phyloP scores from a whole-genome alignment of 169 alveolate genomes.

The Cryptosporidium canis region DNA sequence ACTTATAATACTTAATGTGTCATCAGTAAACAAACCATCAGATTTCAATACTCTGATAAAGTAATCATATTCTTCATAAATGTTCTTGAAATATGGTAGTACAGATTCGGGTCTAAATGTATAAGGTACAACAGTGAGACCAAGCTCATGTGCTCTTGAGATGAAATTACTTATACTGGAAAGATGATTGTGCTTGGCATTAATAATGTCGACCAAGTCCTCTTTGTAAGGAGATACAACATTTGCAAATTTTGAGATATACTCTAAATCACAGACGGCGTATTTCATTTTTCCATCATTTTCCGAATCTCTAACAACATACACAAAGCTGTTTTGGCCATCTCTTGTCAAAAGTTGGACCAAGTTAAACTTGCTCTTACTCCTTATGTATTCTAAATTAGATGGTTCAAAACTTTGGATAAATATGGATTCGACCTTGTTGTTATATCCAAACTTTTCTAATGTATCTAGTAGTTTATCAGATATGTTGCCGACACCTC shows the following conservation, averaged over 20 bases:
- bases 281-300: not conserved
- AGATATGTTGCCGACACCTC: conserved; percentile 24
- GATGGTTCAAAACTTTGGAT: conserved; percentile 65
- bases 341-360: conserved; percentile 52
- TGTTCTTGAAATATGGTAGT: not conserved
- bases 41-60: not conserved
- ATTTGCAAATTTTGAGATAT: conserved; percentile 36
- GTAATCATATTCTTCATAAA: conserved; percentile 42
- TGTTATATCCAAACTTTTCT: conserved; percentile 33
- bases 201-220: not conserved
- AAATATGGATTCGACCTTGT: not conserved
- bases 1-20: conserved; percentile 7
- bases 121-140: conserved; percentile 51
- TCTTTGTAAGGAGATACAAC: conserved; percentile 60
- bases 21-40: conserved; percentile 62
- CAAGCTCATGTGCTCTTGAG: conserved; percentile 18
- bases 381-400: conserved; percentile 37
- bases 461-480: conserved; percentile 34
- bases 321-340: conserved; percentile 30
- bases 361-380: conserved; percentile 19
- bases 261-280: conserved; percentile 4
- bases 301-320: conserved; percentile 17
- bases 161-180: conserved; percentile 29
- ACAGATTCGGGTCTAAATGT: conserved; percentile 69
- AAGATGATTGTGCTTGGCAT: not conserved